These are phyloP conservation scores for Mrakia blollopis DNA, from an alignment of 768 basidiomycete genomes.

Conservation along the genomic window DNA sequence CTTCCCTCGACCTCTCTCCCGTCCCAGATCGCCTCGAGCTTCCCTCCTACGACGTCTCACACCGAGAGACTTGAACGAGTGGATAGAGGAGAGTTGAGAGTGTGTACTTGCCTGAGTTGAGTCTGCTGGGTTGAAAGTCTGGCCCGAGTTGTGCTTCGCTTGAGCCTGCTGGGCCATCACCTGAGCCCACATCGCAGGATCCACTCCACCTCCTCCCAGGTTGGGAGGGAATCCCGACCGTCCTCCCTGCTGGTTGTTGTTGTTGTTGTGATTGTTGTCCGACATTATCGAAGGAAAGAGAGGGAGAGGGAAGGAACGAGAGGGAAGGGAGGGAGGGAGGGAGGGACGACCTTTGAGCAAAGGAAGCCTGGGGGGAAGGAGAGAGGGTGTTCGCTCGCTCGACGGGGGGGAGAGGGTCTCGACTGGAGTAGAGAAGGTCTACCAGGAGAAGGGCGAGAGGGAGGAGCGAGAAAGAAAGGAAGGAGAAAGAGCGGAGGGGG, in stretches of 20 bases:
- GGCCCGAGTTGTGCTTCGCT: neutral
- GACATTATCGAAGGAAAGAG: neutral
- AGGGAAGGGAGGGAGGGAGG: neutral
- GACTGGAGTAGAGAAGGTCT: neutral
- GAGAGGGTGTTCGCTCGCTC: neutral
- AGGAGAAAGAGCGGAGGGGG: neutral
- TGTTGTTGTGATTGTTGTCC: conserved; percentile 8
- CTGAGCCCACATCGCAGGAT: neutral
- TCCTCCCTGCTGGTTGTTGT: conserved; percentile 1
- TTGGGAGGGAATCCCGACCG: conserved; percentile 8
- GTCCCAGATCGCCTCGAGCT: neutral
- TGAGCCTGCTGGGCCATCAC: neutral
- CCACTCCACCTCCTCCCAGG: neutral
- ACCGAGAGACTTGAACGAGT: neutral
- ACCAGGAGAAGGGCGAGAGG: conserved; percentile 1
- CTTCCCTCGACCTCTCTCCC: neutral
- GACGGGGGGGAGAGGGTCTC: neutral
- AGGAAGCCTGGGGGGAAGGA: too few relatives aligned
- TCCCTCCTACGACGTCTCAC: neutral
- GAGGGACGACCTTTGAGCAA: neutral
- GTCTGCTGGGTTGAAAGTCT: neutral
- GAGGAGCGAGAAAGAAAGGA: neutral
- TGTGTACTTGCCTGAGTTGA: neutral
- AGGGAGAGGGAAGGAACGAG: neutral
- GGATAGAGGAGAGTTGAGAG: neutral